phyloP scores from a whole-genome alignment of 208 protist species.

The Kentomonas sorsogonicus region DNA sequence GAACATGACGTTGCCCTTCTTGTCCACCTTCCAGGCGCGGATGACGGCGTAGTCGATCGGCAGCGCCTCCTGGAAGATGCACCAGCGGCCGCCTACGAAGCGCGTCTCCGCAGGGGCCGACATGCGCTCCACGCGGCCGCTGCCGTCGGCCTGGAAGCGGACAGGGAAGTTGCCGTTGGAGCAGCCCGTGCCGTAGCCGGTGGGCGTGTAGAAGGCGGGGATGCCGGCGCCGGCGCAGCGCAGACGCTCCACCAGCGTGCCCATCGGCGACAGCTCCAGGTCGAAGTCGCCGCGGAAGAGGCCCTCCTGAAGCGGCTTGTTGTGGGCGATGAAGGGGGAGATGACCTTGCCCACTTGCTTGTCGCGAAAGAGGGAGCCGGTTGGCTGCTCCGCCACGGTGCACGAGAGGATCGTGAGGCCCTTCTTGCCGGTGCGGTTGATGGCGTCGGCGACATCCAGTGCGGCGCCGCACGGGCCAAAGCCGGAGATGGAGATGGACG shows the following conservation, averaged over 20 bases:
- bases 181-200: slow-evolving; percentile 82
- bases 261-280: slow-evolving; percentile 92
- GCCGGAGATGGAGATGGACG: slow-evolving; percentile 69
- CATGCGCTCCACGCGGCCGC: slow-evolving; percentile 39
- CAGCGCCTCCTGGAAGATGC: slow-evolving; percentile 86
- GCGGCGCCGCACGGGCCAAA: slow-evolving; percentile 92
- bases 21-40: slow-evolving; percentile 91
- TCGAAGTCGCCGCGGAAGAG: slow-evolving; percentile 90
- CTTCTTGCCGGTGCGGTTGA: slow-evolving; percentile 40
- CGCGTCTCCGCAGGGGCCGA: slow-evolving; percentile 56
- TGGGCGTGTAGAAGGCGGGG: slow-evolving; percentile 93
- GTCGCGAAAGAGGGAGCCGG: slow-evolving; percentile 82
- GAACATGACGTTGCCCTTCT: slow-evolving; percentile 49
- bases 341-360: slow-evolving; percentile 68
- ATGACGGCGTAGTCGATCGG: slow-evolving; percentile 86
- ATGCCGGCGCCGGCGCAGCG: slow-evolving; percentile 91
- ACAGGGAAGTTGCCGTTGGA: slow-evolving; percentile 76
- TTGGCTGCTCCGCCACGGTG: slow-evolving; percentile 78
- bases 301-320: slow-evolving; percentile 74
- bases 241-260: slow-evolving; percentile 89
- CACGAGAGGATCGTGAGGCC: slow-evolving; percentile 85
- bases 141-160: slow-evolving; percentile 68
- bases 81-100: slow-evolving; percentile 73
- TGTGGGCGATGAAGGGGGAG: slow-evolving; percentile 93
- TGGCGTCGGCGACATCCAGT: slow-evolving; percentile 71